These are phyloP conservation scores for Phaeosphaeriaceae sp. DNA, from an alignment of 2,329 filamentous ascomycete species.

Conservation along the genomic window DNA sequence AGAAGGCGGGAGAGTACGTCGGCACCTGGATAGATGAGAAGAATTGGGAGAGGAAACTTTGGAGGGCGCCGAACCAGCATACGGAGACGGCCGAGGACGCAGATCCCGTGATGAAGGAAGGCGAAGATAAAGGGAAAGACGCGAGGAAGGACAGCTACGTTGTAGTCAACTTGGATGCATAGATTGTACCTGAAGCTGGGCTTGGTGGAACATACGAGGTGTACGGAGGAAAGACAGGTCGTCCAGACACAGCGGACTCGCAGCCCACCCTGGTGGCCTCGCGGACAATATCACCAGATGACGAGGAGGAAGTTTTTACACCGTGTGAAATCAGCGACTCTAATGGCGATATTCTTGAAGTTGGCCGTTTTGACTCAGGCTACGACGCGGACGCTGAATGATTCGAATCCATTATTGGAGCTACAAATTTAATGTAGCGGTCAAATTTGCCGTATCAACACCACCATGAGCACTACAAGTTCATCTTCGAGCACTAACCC, in stretches of 20 bases:
- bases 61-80: neutral
- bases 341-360: neutral
- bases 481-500: too few species aligned
- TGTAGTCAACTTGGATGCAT: neutral
- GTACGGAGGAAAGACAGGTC: neutral
- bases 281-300: neutral
- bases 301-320: neutral
- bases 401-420: too few species aligned
- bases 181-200: neutral
- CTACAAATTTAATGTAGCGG: too few species aligned
- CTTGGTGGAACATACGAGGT: neutral
- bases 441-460: too few species aligned
- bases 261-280: neutral
- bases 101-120: too few species aligned
- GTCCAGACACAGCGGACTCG: neutral
- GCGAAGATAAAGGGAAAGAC: neutral
- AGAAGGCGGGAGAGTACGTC: neutral
- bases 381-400: too few species aligned
- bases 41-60: conserved; percentile 4
- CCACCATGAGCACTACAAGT: too few species aligned
- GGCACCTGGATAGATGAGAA: neutral
- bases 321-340: neutral
- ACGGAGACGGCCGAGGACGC: neutral
- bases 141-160: neutral
- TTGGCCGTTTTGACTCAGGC: neutral